Evolutionary conservation across 352 stramenopile species (phyloP).

Genomic region (Phytophthora pinifolia): DNA sequence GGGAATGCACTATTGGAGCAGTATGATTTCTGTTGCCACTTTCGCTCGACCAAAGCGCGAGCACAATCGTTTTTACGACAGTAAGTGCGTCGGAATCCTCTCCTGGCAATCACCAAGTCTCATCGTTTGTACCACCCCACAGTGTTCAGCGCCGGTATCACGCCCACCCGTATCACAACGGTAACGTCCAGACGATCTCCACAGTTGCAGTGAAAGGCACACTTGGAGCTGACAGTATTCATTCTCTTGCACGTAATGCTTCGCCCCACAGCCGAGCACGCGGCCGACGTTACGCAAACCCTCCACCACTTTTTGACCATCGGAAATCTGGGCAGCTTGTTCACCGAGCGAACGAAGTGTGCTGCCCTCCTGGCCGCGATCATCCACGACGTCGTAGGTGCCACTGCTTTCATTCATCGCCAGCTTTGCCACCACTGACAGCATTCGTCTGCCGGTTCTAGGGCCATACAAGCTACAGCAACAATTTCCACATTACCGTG

Average conservation of each 20-base stretch:
- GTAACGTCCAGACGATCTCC: constrained; percentile 25
- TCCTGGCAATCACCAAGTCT: too few relatives aligned
- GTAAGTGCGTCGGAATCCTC: constrained; percentile 31
- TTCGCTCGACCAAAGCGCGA: constrained; percentile 52
- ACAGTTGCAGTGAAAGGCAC: background rate
- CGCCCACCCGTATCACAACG: constrained; percentile 85
- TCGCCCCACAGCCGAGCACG: constrained; percentile 60
- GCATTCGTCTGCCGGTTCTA: constrained; percentile 8
- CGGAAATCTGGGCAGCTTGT: constrained; percentile 51
- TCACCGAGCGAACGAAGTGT: constrained; percentile 67
- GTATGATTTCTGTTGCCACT: constrained; percentile 64
- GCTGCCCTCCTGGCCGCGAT: constrained; percentile 75
- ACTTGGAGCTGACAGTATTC: constrained; percentile 8
- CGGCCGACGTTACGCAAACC: constrained; percentile 79
- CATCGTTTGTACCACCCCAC: background rate
- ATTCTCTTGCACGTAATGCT: background rate
- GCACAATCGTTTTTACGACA: constrained; percentile 63
- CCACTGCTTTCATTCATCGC: background rate
- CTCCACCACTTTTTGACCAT: constrained; percentile 69
- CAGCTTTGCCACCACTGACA: background rate
- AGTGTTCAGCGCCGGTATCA: constrained; percentile 69
- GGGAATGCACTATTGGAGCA: constrained; percentile 75
- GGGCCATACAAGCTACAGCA: constrained; percentile 87
- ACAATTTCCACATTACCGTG: constrained; percentile 86
- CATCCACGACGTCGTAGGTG: constrained; percentile 78